phyloP scores from a whole-genome alignment of 345 rosid genomes.

The Conringia planisiliqua region DNA sequence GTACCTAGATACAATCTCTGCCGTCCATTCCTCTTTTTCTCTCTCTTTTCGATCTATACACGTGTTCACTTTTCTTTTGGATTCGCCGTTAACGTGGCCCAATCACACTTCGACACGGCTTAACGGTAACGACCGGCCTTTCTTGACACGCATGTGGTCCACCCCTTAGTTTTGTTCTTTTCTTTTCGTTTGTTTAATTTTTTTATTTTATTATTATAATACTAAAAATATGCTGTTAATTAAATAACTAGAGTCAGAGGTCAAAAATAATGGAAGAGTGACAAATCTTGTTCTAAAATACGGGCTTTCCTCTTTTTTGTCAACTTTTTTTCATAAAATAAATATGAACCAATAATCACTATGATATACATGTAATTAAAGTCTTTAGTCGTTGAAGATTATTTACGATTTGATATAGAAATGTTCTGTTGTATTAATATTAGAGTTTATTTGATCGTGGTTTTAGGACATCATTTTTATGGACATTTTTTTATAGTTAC shows the following conservation, averaged over 20 bases:
- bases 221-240: conserved; percentile 7
- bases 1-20: conserved; percentile 42
- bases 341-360: background rate
- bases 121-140: conserved; percentile 34
- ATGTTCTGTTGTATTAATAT: background rate
- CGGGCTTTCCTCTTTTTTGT: background rate
- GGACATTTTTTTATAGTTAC: background rate
- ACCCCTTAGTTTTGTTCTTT: conserved; percentile 24
- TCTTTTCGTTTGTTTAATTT: background rate
- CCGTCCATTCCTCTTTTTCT: conserved; percentile 48
- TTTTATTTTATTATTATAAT: background rate
- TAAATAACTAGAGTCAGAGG: conserved; percentile 19
- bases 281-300: background rate
- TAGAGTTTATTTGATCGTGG: background rate
- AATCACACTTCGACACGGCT: conserved; percentile 37
- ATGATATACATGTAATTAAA: background rate
- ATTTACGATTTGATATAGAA: background rate
- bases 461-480: background rate
- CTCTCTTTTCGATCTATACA: conserved; percentile 23
- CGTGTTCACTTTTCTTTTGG: conserved; percentile 28
- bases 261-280: conserved; percentile 19
- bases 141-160: conserved; percentile 87
- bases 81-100: conserved; percentile 49
- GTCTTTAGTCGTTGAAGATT: background rate
- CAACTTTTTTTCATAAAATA: background rate